These are phyloP conservation scores for Epichloe typhina DNA, from an alignment of 2,329 filamentous ascomycete genomes.

Conservation along the genomic window DNA sequence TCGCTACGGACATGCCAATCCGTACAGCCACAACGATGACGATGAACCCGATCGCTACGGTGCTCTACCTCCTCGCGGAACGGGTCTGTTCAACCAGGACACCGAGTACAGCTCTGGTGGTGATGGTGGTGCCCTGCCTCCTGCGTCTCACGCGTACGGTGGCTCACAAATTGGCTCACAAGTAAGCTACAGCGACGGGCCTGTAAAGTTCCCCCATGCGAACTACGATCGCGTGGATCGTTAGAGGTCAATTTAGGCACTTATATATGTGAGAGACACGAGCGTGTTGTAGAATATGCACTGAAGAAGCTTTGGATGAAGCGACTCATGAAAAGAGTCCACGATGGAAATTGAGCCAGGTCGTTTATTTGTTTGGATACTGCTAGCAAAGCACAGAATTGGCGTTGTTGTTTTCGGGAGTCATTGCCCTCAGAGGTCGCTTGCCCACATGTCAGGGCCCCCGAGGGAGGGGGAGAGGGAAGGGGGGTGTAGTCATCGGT, in stretches of 20 bases:
- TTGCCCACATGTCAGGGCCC: neutral
- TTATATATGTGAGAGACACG: constrained; percentile 7
- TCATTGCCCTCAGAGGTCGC: neutral
- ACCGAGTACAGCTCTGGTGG: constrained; percentile 32
- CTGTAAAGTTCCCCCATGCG: constrained; percentile 41
- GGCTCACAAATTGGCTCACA: constrained; percentile 26
- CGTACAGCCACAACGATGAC: constrained; percentile 25
- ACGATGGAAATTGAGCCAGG: neutral
- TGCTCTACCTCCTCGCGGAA: constrained; percentile 21
- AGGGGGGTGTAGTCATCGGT: neutral
- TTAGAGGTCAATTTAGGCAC: constrained; percentile 7
- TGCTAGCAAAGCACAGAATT: neutral
- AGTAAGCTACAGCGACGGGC: constrained; percentile 32
- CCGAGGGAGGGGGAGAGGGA: too few species aligned
- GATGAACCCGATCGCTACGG: constrained; percentile 28
- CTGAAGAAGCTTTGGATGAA: too few species aligned
- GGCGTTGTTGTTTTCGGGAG: neutral
- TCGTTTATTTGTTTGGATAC: neutral
- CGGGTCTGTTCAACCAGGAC: constrained; percentile 36
- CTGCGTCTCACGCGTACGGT: constrained; percentile 14
- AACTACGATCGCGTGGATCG: constrained; percentile 41
- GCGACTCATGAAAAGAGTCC: neutral
- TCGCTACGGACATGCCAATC: constrained; percentile 24
- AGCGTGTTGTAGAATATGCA: constrained; percentile 7
- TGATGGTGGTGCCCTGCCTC: constrained; percentile 12